A percentile compares a stretch with the other conserved stretches of the same genome.
These are phyloP conservation scores for Botrytis deweyae DNA, from an alignment of 2,329 filamentous ascomycete genomes.

Conservation along the genomic window DNA sequence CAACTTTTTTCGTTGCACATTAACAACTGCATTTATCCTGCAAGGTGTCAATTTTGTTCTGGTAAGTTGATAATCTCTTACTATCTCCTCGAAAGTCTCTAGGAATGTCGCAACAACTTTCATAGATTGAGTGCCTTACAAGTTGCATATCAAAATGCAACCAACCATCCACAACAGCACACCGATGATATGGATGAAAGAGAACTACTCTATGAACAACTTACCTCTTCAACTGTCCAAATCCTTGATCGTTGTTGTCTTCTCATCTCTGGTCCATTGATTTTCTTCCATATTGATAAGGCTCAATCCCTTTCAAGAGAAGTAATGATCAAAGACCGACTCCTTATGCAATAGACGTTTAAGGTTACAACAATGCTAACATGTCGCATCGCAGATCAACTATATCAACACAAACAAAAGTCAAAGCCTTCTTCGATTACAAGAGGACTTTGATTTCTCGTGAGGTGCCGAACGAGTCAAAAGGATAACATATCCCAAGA, in stretches of 20 bases:
- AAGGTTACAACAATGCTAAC: not conserved
- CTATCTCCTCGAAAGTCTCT: too few relatives aligned
- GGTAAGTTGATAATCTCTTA: not conserved
- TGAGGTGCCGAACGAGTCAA: not conserved
- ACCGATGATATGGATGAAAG: not conserved
- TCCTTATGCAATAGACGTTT: not conserved
- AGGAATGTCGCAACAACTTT: fast-evolving
- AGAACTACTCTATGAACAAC: not conserved
- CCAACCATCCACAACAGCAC: not conserved
- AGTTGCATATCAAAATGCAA: not conserved
- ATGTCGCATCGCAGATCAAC: not conserved
- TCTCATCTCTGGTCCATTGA: not conserved
- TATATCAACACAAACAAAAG: not conserved
- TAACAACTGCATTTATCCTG: not conserved
- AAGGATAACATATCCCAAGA: not conserved
- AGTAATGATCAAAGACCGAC: not conserved
- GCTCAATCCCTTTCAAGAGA: not conserved
- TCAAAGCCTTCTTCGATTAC: not conserved
- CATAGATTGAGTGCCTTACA: too few relatives aligned
- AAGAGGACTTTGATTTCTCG: not conserved
- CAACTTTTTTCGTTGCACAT: not conserved
- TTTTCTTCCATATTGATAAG: not conserved
- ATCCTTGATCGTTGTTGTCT: not conserved
- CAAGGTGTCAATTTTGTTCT: not conserved
- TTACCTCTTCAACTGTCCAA: not conserved